Base-by-base conservation (phyloP, 305 asterid species). In the Fraxinus nigra region DNA sequence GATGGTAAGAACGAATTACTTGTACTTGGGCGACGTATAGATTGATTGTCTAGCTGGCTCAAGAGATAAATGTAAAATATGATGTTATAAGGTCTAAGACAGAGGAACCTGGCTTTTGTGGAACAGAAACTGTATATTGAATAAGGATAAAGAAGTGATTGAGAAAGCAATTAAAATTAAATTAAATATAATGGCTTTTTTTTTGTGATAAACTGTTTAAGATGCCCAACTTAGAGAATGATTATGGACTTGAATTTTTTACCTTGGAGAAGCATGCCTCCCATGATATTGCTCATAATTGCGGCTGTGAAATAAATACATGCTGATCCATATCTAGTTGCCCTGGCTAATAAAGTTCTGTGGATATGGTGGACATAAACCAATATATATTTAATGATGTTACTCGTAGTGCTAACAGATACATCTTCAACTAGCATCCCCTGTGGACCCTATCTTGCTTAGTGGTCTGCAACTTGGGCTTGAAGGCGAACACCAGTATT, bases 401-500 rank as follows among this genome's bases (percentile, higher is more conserved):
- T 63, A 75, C 56, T 84, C 32, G 74, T 37, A 40, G 78, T 82
- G 80, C 78, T 32, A 72, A 80, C 87, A 96, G 99, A 93, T 96
- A 85, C 88, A 86, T 87, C 97, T 96, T 88, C 91, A 93, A 91
- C 91, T 92, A 84, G 94, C 91, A 79, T 88, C 92, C 56, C 96
- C 97, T 24, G 82, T 93, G 86, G 95, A 94, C 86, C 90, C 95
- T 48, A 83, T 84, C 81, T 87, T 90, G 78, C 90, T 94, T 78
- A 89, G 92, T 78, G 91, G 93, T 78, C 70, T 81, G 80, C 91
- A 92, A 87, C 98, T 96, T 81, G 98, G 99, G 78, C 98, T 96
- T 43, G 95, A 89, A 82, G 98, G 99, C 54, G 98, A 96, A 83
- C 99, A 96, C 88, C 98, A 96, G 83, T 93, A 90, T 84, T 59